phyloP scores from a whole-genome alignment of 164 flowering plant species.

The Akebia trifoliata region DNA sequence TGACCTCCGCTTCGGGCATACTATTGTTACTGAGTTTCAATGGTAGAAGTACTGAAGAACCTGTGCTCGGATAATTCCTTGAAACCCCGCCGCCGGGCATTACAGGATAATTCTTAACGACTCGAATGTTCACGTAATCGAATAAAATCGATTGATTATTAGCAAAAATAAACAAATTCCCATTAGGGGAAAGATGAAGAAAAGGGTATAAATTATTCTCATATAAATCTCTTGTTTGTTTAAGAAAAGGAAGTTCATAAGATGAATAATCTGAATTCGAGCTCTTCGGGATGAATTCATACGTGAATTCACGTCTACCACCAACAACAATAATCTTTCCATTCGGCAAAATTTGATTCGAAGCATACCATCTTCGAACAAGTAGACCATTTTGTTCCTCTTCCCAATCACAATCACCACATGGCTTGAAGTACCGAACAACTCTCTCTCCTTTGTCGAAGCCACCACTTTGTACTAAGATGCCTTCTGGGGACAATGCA shows the following conservation, averaged over 20 bases:
- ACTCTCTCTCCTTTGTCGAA: constrained; percentile 23
- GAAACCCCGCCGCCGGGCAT: constrained; percentile 42
- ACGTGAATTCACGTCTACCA: constrained; percentile 30
- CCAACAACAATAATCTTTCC: constrained; percentile 42
- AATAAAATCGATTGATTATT: constrained; percentile 39
- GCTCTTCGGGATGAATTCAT: constrained; percentile 41
- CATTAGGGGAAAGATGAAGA: constrained; percentile 36
- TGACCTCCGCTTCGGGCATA: constrained; percentile 30
- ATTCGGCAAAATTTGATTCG: constrained; percentile 38
- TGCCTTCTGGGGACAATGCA: constrained; percentile 31
- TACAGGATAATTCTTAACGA: constrained; percentile 29
- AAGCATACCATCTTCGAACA: constrained; percentile 41
- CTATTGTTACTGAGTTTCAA: constrained; percentile 3
- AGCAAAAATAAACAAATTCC: constrained; percentile 51
- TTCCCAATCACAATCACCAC: constrained; percentile 40
- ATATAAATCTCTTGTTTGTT: constrained; percentile 19
- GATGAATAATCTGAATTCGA: background rate
- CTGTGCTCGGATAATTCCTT: constrained; percentile 48
- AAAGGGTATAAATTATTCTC: constrained; percentile 50
- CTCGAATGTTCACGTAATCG: constrained; percentile 30
- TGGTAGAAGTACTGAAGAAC: constrained; percentile 48
- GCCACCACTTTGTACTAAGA: constrained; percentile 39
- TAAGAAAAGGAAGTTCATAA: constrained; percentile 29
- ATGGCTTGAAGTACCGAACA: constrained; percentile 33
- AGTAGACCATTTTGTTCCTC: constrained; percentile 26